Conservation (phyloP, 78 protist genomes). For the Bodo saltans region DNA sequence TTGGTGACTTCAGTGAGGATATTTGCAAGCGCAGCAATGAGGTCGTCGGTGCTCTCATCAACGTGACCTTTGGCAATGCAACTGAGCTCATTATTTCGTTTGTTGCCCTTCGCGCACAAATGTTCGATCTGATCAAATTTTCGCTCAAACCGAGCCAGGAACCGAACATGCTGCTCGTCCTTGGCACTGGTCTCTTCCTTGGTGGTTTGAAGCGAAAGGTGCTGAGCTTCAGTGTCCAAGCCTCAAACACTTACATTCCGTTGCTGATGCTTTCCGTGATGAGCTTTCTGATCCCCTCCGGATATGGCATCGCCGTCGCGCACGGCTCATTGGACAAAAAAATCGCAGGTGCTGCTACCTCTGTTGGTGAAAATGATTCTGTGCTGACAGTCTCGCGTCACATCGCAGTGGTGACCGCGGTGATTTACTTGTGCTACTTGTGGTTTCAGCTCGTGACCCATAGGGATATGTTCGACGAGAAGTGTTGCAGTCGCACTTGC, state of each 20-base stretch:
- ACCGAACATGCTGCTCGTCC: constrained; percentile 30
- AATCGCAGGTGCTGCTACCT: background rate
- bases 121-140: constrained; percentile 16
- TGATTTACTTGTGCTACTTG: background rate
- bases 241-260: background rate
- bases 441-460: background rate
- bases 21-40: background rate
- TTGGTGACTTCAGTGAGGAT: constrained; percentile 22
- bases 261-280: constrained; percentile 3
- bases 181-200: constrained; percentile 6
- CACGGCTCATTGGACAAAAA: too few species aligned
- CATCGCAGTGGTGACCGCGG: background rate
- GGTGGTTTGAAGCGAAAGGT: background rate
- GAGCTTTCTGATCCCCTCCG: constrained; percentile 17
- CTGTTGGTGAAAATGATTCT: background rate
- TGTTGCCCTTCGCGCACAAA: background rate
- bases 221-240: background rate
- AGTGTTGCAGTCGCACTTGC: background rate
- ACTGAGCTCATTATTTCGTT: constrained; percentile 23
- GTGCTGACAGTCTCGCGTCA: background rate
- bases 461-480: background rate
- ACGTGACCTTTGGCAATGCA: constrained; percentile 30
- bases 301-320: too few species aligned
- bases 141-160: background rate
- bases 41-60: constrained; percentile 3